Evolutionary conservation across 345 rosid species (phyloP), one percentile per base, ranked within the genome.

Genomic region (Syzygium jambos): DNA sequence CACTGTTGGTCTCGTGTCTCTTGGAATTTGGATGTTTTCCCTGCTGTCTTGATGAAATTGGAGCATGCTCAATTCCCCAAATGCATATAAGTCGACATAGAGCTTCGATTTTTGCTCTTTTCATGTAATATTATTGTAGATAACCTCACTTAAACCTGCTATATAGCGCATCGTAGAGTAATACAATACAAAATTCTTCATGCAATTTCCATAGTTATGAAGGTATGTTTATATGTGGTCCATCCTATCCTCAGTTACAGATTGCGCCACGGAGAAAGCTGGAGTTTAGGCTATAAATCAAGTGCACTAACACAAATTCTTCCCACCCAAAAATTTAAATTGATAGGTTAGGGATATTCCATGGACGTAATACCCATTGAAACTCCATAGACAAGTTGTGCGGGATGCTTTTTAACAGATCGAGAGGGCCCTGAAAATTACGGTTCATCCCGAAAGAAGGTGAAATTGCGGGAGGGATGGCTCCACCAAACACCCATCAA

Each of bases 21-120:
- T 94, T 10, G 98, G 97, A 85, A 92, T 96, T 91, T 97, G 99
- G 99, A 91, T 95, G 93, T 87, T 95, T 55, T 94, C 95, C 87
- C 90, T 86, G 89, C 93, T 96, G 49, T 90, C 91, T 82, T 88
- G 89, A 38, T 92, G 91, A 92, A 87, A 80, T 55, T 68, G 52
- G 52, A 61, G 61, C 85, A 87, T 68, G 53, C 56, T 87, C 77
- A 23, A 73, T 38, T 38, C 25, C 30, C 19, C 57, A 34, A 38
- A 17, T 89, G 92, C 91, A 89, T 85, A 91, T 91, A 91, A 52
- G 86, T 21, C 51, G 54, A 85, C 86, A 34, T 38, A 85, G 63
- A 57, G 56, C 61, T 30, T 85, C 29, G 10, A 85, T 34, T 41
- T 65, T 84, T 52, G 82, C 85, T 89, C 87, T 84, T 88, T 88